A percentile compares a stretch with the other conserved stretches of the same genome.
These are phyloP conservation scores for Mycena vitilis DNA, from an alignment of 768 basidiomycete species.

Conservation along the genomic window DNA sequence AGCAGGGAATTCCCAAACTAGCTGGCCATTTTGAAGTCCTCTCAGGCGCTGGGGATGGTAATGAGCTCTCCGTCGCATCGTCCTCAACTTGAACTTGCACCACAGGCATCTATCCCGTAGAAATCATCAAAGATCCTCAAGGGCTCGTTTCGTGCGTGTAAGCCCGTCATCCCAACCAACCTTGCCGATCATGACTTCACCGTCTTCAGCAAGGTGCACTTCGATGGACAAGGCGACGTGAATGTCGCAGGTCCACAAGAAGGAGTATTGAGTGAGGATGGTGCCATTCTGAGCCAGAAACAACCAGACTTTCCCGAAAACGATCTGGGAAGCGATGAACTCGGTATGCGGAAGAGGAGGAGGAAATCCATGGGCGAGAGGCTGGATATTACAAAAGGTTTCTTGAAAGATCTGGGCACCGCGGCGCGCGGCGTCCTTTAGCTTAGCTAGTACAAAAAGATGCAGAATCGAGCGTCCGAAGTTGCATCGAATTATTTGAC, in stretches of 20 bases:
- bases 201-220: constrained; percentile 26
- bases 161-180: background rate
- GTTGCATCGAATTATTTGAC: too few relatives aligned
- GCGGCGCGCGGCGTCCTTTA: constrained; percentile 20
- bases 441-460: background rate
- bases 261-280: background rate
- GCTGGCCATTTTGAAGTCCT: constrained; percentile 28
- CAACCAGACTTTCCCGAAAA: constrained; percentile 6
- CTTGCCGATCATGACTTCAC: background rate
- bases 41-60: constrained; percentile 32
- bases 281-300: background rate
- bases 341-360: constrained; percentile 3
- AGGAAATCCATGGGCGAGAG: constrained; percentile 25
- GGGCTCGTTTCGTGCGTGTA: constrained; percentile 29
- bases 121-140: constrained; percentile 23
- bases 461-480: too few relatives aligned
- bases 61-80: background rate
- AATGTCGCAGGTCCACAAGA: constrained; percentile 5
- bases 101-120: constrained; percentile 28
- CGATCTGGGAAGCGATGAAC: constrained; percentile 3
- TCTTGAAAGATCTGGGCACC: constrained; percentile 22
- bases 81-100: background rate
- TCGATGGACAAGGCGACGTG: constrained; percentile 32
- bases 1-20: constrained; percentile 20
- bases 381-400: constrained; percentile 21